phyloP scores from a whole-genome alignment of 345 rosid species.

The Melaleuca alternifolia region DNA sequence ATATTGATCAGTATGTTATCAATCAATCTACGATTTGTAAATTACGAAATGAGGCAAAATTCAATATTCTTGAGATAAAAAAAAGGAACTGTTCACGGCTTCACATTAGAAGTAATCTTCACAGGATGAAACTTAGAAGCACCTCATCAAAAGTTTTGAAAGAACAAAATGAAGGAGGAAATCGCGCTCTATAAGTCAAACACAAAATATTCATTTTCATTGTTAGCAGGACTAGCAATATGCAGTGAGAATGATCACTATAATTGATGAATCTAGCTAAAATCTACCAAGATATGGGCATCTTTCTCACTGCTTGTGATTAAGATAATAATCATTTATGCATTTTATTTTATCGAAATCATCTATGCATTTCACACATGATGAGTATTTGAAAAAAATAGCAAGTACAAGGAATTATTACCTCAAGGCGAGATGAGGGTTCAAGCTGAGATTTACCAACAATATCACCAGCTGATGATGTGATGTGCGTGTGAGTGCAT shows the following conservation, averaged over 20 bases:
- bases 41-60: not conserved
- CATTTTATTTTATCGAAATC: not conserved
- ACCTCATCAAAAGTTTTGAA: not conserved
- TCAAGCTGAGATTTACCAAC: not conserved
- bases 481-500: not conserved
- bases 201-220: not conserved
- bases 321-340: not conserved
- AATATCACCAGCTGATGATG: not conserved
- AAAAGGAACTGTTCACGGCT: not conserved
- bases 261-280: not conserved
- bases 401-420: not conserved
- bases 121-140: not conserved
- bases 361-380: not conserved
- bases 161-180: not conserved
- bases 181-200: not conserved
- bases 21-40: not conserved
- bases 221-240: not conserved
- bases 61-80: not conserved
- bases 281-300: not conserved
- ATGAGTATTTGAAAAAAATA: not conserved
- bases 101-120: not conserved
- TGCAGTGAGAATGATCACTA: not conserved
- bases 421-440: not conserved
- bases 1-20: not conserved
- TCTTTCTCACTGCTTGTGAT: not conserved